phyloP scores from a whole-genome alignment of 2,329 filamentous ascomycete species.

The Alternaria arbusti region DNA sequence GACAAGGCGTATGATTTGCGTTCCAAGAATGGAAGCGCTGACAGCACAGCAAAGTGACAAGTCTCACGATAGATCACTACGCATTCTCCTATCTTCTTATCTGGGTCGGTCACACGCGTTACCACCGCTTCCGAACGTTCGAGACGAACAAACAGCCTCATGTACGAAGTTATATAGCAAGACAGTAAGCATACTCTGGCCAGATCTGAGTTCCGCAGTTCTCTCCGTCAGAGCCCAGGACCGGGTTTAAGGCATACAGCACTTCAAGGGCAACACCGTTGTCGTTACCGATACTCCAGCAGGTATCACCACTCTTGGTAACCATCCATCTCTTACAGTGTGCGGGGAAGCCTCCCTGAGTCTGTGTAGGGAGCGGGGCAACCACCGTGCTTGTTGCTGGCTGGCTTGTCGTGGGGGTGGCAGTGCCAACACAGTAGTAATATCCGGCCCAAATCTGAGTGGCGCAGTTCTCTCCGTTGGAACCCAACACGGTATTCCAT shows the following conservation, averaged over 20 bases:
- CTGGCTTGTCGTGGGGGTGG: not conserved
- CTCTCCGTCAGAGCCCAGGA: not conserved
- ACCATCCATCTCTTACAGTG: too few species aligned
- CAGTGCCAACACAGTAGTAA: not conserved
- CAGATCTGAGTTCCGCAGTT: not conserved
- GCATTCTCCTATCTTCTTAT: not conserved
- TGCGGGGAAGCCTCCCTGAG: not conserved
- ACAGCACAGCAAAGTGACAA: not conserved
- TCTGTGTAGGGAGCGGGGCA: not conserved
- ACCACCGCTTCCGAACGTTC: not conserved
- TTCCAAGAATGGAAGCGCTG: not conserved
- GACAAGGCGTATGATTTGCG: not conserved
- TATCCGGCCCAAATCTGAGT: not conserved
- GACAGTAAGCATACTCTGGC: conserved; percentile 1
- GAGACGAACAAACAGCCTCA: not conserved
- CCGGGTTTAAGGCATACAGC: not conserved
- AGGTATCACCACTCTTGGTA: not conserved
- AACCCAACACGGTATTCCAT: not conserved
- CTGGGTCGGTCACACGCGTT: not conserved
- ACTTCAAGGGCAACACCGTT: not conserved
- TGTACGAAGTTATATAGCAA: not conserved
- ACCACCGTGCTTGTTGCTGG: too few species aligned
- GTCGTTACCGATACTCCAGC: not conserved
- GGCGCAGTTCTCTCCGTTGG: not conserved
- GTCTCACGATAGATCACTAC: not conserved